phyloP scores from a whole-genome alignment of 176 grass and related monocot species.

The Typha latifolia region DNA sequence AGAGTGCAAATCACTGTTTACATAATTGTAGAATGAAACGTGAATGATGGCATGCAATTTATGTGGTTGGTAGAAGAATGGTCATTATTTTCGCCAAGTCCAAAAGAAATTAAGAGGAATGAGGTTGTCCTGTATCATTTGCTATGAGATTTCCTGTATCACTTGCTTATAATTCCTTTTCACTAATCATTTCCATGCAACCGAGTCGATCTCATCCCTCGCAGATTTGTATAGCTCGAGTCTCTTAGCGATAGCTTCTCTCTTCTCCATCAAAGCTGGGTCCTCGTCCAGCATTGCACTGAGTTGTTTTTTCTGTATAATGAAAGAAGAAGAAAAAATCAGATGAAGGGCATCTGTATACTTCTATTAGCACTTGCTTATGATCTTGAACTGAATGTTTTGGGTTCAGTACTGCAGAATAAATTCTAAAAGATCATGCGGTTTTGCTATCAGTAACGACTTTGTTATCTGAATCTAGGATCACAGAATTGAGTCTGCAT shows the following conservation, averaged over 20 bases:
- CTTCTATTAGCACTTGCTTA: background rate
- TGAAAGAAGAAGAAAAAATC: conserved; percentile 2
- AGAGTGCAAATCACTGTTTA: too few relatives aligned
- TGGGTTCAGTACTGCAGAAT: too few relatives aligned
- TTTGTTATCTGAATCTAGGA: too few relatives aligned
- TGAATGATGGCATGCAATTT: too few relatives aligned
- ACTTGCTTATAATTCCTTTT: background rate
- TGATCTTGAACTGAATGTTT: too few relatives aligned
- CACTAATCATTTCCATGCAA: conserved; percentile 81
- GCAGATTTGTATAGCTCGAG: conserved; percentile 96
- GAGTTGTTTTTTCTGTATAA: conserved; percentile 83
- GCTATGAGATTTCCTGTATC: background rate
- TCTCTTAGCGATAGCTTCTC: conserved; percentile 74
- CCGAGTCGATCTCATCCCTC: conserved; percentile 84
- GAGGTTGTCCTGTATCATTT: background rate
- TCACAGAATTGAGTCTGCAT: too few relatives aligned
- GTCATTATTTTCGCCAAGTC: conserved; percentile 4
- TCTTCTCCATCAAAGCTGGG: conserved; percentile 96
- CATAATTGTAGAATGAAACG: too few relatives aligned
- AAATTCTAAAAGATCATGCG: too few relatives aligned
- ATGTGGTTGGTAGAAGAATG: conserved; percentile 4
- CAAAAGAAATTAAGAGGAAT: too few relatives aligned
- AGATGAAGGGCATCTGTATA: background rate
- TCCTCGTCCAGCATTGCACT: conserved; percentile 97
- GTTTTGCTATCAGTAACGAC: too few relatives aligned